phyloP scores from a whole-genome alignment of 129 eudicot species.

The Tagetes erecta region DNA sequence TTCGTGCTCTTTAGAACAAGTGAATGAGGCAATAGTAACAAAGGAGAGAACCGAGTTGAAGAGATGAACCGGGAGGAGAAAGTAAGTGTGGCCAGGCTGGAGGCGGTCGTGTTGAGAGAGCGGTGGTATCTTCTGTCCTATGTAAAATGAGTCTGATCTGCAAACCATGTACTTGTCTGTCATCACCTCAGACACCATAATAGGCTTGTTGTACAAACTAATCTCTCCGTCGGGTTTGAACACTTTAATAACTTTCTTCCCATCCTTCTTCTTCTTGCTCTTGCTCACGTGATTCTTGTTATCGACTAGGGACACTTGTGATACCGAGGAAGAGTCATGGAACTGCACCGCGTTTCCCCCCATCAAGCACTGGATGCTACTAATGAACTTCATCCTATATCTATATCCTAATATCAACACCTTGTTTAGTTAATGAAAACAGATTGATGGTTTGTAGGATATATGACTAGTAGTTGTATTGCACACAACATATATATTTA shows the following conservation, averaged over 20 bases:
- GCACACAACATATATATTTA: neutral
- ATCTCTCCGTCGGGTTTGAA: constrained; percentile 49
- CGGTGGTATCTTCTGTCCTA: constrained; percentile 57
- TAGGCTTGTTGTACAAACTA: constrained; percentile 38
- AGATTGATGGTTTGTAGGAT: too few species aligned
- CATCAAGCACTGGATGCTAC: constrained; percentile 33
- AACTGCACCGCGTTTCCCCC: constrained; percentile 33
- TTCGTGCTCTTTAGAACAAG: constrained; percentile 2
- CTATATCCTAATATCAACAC: too few species aligned
- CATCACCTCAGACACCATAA: constrained; percentile 46
- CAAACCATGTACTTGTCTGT: constrained; percentile 45
- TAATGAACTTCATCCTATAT: constrained; percentile 33
- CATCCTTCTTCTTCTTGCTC: neutral
- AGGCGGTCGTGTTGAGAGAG: constrained; percentile 51
- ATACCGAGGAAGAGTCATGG: constrained; percentile 4
- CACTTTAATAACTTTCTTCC: constrained; percentile 46
- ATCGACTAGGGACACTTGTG: neutral
- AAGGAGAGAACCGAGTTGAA: constrained; percentile 52
- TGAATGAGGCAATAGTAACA: constrained; percentile 41
- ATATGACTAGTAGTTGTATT: too few species aligned
- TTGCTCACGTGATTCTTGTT: constrained; percentile 19
- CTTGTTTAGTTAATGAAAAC: too few species aligned
- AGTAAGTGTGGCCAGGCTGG: constrained; percentile 50
- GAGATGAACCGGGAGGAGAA: constrained; percentile 48
- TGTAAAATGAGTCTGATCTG: constrained; percentile 62